Evolutionary conservation across 805 yeast species (phyloP).

Genomic region (Yamadazyma tumulicola): DNA sequence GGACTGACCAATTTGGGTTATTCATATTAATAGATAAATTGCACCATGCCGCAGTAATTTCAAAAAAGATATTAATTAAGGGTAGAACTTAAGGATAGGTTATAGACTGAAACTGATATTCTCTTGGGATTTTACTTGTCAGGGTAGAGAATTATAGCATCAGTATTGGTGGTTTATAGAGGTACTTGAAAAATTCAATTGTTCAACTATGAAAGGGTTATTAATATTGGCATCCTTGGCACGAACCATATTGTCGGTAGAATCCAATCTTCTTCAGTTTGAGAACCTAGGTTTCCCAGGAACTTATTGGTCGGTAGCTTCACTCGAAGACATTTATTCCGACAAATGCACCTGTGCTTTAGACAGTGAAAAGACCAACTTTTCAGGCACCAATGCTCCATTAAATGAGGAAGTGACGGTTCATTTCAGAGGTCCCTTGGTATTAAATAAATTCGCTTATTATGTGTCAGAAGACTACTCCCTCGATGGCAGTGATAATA

Average conservation of each 20-base stretch:
- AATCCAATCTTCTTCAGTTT: conserved; percentile 35
- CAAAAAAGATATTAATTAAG: no score
- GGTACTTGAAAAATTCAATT: no score
- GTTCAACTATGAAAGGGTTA: no score
- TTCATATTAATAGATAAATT: no score
- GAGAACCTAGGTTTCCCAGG: conserved; percentile 57
- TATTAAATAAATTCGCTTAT: conserved; percentile 57
- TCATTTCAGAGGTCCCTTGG: conserved; percentile 75
- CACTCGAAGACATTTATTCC: conserved; percentile 37
- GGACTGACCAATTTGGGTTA: no score
- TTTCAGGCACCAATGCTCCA: conserved; percentile 64
- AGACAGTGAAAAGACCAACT: conserved; percentile 32
- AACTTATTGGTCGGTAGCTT: conserved; percentile 44
- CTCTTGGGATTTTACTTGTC: no score
- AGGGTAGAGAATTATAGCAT: no score
- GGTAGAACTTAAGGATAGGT: no score
- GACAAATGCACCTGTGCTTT: conserved; percentile 48
- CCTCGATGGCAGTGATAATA: conserved; percentile 29
- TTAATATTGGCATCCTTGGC: neutral
- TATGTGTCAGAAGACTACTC: conserved; percentile 47
- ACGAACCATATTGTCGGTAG: conserved; percentile 3
- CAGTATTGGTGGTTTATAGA: no score
- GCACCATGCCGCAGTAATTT: no score
- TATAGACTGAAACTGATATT: no score
- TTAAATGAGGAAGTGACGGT: conserved; percentile 66